Conservation (phyloP, 164 flowering plant genomes). For the Cinnamomum micranthum region DNA sequence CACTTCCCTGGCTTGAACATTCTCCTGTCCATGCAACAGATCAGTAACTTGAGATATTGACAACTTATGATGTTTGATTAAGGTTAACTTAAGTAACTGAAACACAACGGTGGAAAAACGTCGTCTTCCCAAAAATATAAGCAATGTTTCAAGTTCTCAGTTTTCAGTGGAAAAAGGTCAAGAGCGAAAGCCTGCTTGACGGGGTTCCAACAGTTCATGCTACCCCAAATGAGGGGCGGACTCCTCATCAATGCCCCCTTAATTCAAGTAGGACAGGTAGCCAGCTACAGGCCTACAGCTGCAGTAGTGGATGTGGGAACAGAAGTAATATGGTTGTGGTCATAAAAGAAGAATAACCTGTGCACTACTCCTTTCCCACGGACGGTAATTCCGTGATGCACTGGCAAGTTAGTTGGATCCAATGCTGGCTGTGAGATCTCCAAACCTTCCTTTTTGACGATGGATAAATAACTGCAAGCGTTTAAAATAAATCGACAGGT, state of each 20-base stretch:
- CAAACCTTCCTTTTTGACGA: slow-evolving; percentile 74
- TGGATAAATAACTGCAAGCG: slow-evolving; percentile 57
- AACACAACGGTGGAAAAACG: neutral
- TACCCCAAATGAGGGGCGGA: neutral
- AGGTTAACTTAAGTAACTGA: neutral
- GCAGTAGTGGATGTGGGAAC: neutral
- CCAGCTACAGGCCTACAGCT: neutral
- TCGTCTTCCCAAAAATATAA: neutral
- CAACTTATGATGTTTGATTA: neutral
- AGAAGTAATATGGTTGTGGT: neutral
- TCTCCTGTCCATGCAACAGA: slow-evolving; percentile 43
- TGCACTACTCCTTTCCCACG: slow-evolving; percentile 60
- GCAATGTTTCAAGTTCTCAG: neutral
- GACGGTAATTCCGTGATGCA: slow-evolving; percentile 82
- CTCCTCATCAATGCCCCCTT: neutral
- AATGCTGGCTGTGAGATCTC: slow-evolving; percentile 98
- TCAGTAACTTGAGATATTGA: slow-evolving; percentile 1
- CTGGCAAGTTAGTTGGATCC: slow-evolving; percentile 64
- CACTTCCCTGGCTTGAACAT: slow-evolving; percentile 61
- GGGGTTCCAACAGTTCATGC: neutral
- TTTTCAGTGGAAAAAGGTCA: neutral
- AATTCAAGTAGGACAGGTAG: neutral
- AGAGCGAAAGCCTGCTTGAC: neutral
- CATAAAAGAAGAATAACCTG: slow-evolving; percentile 40
- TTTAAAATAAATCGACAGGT: neutral